These are phyloP conservation scores for Metarhizium anisopliae DNA, from an alignment of 2,329 filamentous ascomycete species.

Conservation along the genomic window DNA sequence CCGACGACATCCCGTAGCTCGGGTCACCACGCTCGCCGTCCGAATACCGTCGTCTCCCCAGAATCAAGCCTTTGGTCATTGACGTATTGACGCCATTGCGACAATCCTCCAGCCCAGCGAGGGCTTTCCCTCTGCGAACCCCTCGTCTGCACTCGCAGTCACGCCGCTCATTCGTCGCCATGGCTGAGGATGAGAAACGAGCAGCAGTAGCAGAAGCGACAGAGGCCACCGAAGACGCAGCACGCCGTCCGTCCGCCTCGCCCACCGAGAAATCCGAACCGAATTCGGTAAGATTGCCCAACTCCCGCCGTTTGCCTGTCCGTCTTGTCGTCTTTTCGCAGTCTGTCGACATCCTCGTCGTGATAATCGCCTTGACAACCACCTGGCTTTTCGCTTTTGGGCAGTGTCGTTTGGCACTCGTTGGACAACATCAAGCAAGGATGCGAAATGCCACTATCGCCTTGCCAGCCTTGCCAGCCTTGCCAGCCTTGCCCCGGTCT, in stretches of 20 bases:
- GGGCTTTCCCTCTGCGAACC: slow-evolving; percentile 7
- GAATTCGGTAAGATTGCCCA: slow-evolving; percentile 5
- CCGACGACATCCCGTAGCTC: neutral
- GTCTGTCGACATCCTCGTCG: too few relatives aligned
- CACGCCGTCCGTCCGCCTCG: slow-evolving; percentile 10
- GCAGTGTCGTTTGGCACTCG: neutral
- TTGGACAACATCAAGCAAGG: neutral
- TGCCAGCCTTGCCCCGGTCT: neutral
- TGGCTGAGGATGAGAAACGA: slow-evolving; percentile 22
- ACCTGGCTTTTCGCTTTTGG: neutral
- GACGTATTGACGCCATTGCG: slow-evolving; percentile 10
- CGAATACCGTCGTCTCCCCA: neutral
- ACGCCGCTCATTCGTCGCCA: slow-evolving; percentile 8
- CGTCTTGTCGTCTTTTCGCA: neutral
- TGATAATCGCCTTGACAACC: too few relatives aligned
- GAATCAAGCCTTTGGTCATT: neutral
- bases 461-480: neutral
- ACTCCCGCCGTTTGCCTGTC: neutral
- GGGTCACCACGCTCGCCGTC: neutral
- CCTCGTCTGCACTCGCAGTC: neutral
- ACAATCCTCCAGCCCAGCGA: slow-evolving; percentile 6
- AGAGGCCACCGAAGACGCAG: slow-evolving; percentile 12
- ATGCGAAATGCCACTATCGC: neutral
- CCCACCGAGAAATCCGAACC: slow-evolving; percentile 8
- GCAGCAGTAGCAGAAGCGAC: slow-evolving; percentile 11